Base-by-base conservation (phyloP, 805 yeast genomes). In the Pichia nanzhaoensis region DNA sequence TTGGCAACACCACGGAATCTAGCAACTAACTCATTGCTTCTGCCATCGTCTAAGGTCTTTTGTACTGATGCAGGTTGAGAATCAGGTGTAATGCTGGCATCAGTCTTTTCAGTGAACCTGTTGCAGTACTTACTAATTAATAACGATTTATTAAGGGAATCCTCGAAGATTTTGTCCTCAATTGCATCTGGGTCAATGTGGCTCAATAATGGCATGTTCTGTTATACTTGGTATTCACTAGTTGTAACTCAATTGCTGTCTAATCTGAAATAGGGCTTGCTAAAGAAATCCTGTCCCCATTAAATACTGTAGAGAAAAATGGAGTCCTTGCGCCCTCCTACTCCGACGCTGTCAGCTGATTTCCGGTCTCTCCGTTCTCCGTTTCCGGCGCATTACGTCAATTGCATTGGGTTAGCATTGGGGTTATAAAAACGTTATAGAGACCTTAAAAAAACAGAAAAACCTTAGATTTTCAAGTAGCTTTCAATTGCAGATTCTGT, bases 111-210 rank as follows among this genome's bases (percentile, higher is more conserved):
- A 50, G 53, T 41, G 51, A 37, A 38, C 17, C 35, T 47, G 34
- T 47, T 20, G 44, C 58, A 35, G 48, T 55, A 55, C 44, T 55
- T 54, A 24, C 36, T 33, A 27, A 56, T 51, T 34, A 55, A 20
- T 3, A 20, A 28, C 6, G 46, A n/a, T 10, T 43, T 44, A 2
- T 44, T 34, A 4, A 47, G 41, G 7, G 53, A 39, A 18, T 48
- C 40, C 19, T 42, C 47, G n/a, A 71, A 56, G 39, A 71, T 58
- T 34, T 55, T 50, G 34, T 56, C 49, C 43, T 70, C 74, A 45
- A 77, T 60, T 1, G 51, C 47, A 32, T 74, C 74, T 18, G 75
- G 63, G 49, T 75, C 69, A 37, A 76, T 53, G 55, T 74, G 80
- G 42, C 57, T 60, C 12, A 71, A 59, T 31, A 75, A 60, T 3